Percentiles rank a stretch among this genome's conserved stretches.
Conservation (phyloP, 2,329 filamentous ascomycete species). For the Neofusicoccum sp. region DNA sequence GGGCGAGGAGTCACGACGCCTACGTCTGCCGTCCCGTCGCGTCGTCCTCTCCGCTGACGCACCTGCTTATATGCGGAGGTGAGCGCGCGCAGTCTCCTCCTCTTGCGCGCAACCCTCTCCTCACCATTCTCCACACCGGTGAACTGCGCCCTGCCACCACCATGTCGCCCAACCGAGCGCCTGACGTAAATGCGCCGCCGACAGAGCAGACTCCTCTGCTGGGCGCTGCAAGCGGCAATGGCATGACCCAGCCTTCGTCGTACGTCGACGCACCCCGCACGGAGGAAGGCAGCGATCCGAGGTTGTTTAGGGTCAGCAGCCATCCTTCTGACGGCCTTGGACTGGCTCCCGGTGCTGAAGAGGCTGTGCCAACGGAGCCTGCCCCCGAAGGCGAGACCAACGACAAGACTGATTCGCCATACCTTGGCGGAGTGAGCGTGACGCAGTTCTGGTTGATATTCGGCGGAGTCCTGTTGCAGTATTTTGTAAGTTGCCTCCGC, state of each 20-base stretch:
- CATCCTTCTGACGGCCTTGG: slow-evolving; percentile 24
- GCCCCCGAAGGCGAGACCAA: slow-evolving; percentile 20
- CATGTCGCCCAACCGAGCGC: not conserved
- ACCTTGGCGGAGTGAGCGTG: slow-evolving; percentile 33
- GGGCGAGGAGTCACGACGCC: not conserved
- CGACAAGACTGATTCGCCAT: slow-evolving; percentile 24
- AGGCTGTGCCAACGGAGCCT: slow-evolving; percentile 7
- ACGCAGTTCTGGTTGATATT: slow-evolving; percentile 38
- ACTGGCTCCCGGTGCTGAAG: slow-evolving; percentile 27
- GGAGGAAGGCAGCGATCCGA: not conserved
- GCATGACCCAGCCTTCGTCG: not conserved
- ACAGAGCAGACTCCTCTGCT: slow-evolving; percentile 6
- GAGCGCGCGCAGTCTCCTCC: not conserved
- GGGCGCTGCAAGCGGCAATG: not conserved
- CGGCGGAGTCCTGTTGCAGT: slow-evolving; percentile 36
- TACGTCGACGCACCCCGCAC: not conserved
- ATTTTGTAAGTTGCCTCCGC: slow-evolving; percentile 32
- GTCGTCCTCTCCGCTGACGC: not conserved
- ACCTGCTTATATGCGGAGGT: not conserved
- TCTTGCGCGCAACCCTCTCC: not conserved
- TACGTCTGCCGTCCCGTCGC: not conserved
- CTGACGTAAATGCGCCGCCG: not conserved
- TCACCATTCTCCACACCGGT: not conserved
- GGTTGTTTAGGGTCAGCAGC: slow-evolving; percentile 7
- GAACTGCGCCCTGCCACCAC: not conserved